Conservation (phyloP, 2,329 filamentous ascomycete genomes). For the Xylariaceae sp. region DNA sequence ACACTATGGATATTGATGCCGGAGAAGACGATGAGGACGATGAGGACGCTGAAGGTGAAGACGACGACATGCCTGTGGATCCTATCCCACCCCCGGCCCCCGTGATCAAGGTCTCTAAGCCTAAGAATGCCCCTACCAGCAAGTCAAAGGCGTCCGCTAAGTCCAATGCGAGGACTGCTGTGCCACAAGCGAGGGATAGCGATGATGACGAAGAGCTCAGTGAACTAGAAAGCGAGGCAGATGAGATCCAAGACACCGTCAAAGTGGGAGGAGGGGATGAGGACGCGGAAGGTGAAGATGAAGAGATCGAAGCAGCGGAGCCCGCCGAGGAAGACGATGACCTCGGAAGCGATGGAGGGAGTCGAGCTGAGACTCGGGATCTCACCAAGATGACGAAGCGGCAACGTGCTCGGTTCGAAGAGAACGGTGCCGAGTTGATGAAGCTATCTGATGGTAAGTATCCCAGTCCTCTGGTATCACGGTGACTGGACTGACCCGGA, state of each 20-base stretch:
- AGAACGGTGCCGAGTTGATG: slow-evolving; percentile 56
- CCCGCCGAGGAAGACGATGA: slow-evolving; percentile 43
- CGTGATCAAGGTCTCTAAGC: slow-evolving; percentile 54
- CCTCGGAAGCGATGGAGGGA: slow-evolving; percentile 46
- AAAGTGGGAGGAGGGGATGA: slow-evolving; percentile 43
- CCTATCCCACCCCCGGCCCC: slow-evolving; percentile 40
- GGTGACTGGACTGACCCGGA: slow-evolving; percentile 19
- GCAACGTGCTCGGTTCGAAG: slow-evolving; percentile 62
- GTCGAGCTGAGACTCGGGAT: slow-evolving; percentile 55
- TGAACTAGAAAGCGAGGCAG: slow-evolving; percentile 56
- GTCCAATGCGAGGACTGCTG: slow-evolving; percentile 35
- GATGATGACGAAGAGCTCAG: slow-evolving; percentile 61
- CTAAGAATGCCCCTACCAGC: slow-evolving; percentile 36
- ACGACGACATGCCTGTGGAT: slow-evolving; percentile 51
- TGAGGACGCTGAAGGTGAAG: slow-evolving; percentile 53
- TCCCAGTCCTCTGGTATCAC: background rate
- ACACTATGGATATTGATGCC: slow-evolving; percentile 47
- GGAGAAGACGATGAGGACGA: slow-evolving; percentile 46
- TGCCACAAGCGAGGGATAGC: slow-evolving; percentile 43
- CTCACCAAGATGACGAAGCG: slow-evolving; percentile 64
- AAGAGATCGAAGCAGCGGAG: slow-evolving; percentile 48
- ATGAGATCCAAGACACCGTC: slow-evolving; percentile 51
- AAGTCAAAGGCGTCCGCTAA: slow-evolving; percentile 38
- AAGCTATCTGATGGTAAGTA: slow-evolving; percentile 62
- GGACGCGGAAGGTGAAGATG: slow-evolving; percentile 46